phyloP scores from a whole-genome alignment of 2,329 filamentous ascomycete genomes.

The Chaetomiaceae sp. region DNA sequence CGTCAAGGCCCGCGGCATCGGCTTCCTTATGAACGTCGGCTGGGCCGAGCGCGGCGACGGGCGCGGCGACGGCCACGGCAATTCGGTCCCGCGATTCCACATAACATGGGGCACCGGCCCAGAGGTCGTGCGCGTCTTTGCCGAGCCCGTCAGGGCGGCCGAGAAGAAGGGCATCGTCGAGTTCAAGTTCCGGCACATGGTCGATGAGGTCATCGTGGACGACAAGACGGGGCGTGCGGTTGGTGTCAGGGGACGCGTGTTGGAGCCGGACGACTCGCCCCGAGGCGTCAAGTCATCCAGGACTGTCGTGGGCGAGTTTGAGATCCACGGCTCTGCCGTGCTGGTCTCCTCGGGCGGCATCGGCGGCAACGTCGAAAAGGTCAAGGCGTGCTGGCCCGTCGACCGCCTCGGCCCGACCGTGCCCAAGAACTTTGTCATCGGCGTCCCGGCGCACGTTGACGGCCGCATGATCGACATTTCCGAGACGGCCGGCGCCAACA shows the following conservation, averaged over 20 bases:
- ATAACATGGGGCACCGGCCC: constrained; percentile 58
- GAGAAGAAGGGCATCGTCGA: constrained; percentile 48
- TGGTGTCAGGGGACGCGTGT: constrained; percentile 49
- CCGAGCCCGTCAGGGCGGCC: constrained; percentile 49
- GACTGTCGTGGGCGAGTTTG: constrained; percentile 46
- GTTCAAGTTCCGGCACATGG: constrained; percentile 52
- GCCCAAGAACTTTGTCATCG: constrained; percentile 53
- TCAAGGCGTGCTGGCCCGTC: constrained; percentile 54
- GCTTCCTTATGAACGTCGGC: constrained; percentile 50
- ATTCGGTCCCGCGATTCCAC: constrained; percentile 60
- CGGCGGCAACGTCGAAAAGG: constrained; percentile 56
- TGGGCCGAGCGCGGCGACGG: constrained; percentile 60
- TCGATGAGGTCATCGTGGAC: constrained; percentile 53
- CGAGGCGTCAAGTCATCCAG: constrained; percentile 50
- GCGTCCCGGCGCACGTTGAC: constrained; percentile 60
- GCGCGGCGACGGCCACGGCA: constrained; percentile 52
- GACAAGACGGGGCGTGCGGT: constrained; percentile 44
- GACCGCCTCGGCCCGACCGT: constrained; percentile 53
- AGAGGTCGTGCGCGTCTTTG: constrained; percentile 54
- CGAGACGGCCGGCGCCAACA: constrained; percentile 45
- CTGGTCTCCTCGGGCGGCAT: constrained; percentile 56
- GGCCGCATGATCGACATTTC: constrained; percentile 57
- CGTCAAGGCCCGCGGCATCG: constrained; percentile 47
- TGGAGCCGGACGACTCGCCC: constrained; percentile 45
- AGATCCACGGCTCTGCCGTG: constrained; percentile 48